These are phyloP conservation scores for Aspergillus spinulosporus DNA, from an alignment of 2,329 filamentous ascomycete genomes.

Conservation along the genomic window DNA sequence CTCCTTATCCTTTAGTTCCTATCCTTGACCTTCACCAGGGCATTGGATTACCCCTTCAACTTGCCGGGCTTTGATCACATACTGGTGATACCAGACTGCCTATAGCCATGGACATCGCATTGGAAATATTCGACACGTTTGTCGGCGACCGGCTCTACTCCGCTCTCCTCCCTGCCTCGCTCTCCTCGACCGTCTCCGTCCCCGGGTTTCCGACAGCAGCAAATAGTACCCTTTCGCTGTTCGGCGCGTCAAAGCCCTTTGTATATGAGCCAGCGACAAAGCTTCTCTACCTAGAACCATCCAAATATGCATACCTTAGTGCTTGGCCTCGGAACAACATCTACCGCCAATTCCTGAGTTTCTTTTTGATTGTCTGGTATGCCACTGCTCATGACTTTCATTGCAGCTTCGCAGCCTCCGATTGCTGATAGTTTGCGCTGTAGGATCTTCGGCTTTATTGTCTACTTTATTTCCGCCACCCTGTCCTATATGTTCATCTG, in stretches of 20 bases:
- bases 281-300: slow-evolving; percentile 69
- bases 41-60: too few relatives aligned
- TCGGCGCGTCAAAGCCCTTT: slow-evolving; percentile 48
- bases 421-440: slow-evolving; percentile 12
- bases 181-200: slow-evolving; percentile 56
- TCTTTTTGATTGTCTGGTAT: slow-evolving; percentile 87
- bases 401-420: background rate
- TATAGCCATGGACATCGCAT: slow-evolving; percentile 78
- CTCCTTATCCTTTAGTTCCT: slow-evolving; percentile 2
- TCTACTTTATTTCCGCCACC: slow-evolving; percentile 82
- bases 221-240: slow-evolving; percentile 59
- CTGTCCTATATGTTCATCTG: slow-evolving; percentile 88
- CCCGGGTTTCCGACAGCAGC: slow-evolving; percentile 53
- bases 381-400: slow-evolving; percentile 27
- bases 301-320: slow-evolving; percentile 76
- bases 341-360: slow-evolving; percentile 69
- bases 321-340: slow-evolving; percentile 74
- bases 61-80: too few relatives aligned
- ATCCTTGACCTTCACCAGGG: background rate
- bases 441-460: slow-evolving; percentile 79
- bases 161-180: slow-evolving; percentile 62
- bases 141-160: slow-evolving; percentile 80
- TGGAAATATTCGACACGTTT: slow-evolving; percentile 81
- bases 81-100: too few relatives aligned
- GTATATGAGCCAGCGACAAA: slow-evolving; percentile 70